phyloP scores from a whole-genome alignment of 805 yeast species.

The Priceomyces fermenticarens region DNA sequence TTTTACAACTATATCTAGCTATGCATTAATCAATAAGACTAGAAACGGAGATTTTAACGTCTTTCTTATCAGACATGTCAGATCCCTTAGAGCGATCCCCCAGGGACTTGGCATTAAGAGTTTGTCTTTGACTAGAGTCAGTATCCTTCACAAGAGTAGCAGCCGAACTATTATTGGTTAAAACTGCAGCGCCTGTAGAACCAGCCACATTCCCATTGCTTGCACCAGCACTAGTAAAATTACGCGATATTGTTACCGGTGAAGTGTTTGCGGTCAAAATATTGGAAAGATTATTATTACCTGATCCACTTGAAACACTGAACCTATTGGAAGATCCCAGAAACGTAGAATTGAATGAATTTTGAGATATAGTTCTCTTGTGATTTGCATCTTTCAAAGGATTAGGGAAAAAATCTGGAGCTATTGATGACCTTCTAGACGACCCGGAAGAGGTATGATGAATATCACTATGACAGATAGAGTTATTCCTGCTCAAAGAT shows the following conservation, averaged over 20 bases:
- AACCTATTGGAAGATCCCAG: conserved; percentile 22
- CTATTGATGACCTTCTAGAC: conserved; percentile 41
- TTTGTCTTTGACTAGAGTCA: no score
- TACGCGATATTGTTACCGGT: conserved; percentile 3
- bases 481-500: conserved; percentile 33
- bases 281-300: conserved; percentile 7
- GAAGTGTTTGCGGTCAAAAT: conserved; percentile 10
- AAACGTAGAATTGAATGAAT: conserved; percentile 27
- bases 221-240: not conserved
- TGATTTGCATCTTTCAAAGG: conserved; percentile 28
- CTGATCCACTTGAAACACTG: conserved; percentile 17
- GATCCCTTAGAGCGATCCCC: not conserved
- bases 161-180: no score
- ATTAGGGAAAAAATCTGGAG: conserved; percentile 43
- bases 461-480: conserved; percentile 34
- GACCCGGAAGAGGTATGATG: conserved; percentile 22
- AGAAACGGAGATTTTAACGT: conserved; percentile 31
- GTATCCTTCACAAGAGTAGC: no score
- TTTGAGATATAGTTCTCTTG: conserved; percentile 27
- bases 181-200: not conserved
- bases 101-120: no score
- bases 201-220: not conserved
- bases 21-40: conserved; percentile 27
- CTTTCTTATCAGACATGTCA: conserved; percentile 2
- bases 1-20: not conserved